Percentiles rank a stretch among this genome's conserved stretches.
phyloP scores from a whole-genome alignment of 768 basidiomycete species.

The Lentinula lateritia region DNA sequence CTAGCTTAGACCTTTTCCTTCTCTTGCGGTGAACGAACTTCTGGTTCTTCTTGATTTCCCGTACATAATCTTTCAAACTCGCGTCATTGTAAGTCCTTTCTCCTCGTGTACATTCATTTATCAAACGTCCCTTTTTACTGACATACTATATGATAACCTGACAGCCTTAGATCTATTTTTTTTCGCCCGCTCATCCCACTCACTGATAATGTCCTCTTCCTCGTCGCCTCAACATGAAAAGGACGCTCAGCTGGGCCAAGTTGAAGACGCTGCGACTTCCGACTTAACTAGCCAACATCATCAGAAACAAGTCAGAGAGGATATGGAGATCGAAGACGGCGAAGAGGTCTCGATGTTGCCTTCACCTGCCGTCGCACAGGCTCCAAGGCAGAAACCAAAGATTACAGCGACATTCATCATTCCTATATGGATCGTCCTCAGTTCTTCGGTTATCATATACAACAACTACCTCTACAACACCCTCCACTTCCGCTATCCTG shows the following conservation, averaged over 20 bases:
- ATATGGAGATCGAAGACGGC: background rate
- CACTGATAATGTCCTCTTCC: background rate
- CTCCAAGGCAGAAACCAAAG: conserved; percentile 39
- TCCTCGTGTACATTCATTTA: background rate
- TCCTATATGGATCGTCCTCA: conserved; percentile 89
- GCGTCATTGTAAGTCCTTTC: background rate
- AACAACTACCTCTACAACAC: conserved; percentile 88
- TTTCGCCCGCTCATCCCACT: background rate
- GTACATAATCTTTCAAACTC: background rate
- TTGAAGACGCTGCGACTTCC: background rate
- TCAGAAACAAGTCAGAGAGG: background rate
- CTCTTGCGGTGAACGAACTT: background rate
- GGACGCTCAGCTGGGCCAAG: background rate
- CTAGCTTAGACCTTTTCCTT: background rate
- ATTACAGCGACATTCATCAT: conserved; percentile 70
- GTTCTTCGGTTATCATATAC: conserved; percentile 90
- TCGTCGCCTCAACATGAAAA: conserved; percentile 1
- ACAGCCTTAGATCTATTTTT: background rate
- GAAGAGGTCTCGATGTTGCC: conserved; percentile 36
- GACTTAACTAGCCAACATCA: background rate
- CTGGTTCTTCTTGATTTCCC: background rate
- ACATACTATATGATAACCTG: background rate
- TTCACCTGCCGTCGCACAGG: conserved; percentile 45
- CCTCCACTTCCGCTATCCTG: conserved; percentile 82
- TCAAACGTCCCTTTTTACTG: background rate